phyloP scores from a whole-genome alignment of 208 protist species.

The Crithidia mellificae region DNA sequence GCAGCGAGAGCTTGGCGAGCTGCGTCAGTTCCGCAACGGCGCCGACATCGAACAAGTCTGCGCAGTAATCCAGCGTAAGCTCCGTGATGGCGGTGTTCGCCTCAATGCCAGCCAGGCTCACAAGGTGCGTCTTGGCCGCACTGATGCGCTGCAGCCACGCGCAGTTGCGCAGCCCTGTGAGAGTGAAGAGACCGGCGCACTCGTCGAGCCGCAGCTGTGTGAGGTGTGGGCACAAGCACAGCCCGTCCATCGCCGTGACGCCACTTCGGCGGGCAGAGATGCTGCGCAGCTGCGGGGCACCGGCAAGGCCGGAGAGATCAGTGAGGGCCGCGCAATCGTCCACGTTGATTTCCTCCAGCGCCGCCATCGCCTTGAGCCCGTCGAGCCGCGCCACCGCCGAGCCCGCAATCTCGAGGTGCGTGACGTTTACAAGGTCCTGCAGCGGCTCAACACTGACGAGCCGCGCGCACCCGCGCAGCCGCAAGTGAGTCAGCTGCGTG shows the following conservation, averaged over 20 bases:
- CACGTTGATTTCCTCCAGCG: conserved; percentile 6
- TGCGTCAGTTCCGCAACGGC: neutral
- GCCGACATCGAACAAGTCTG: conserved; percentile 4
- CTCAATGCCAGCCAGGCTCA: conserved; percentile 8
- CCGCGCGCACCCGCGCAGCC: conserved; percentile 10
- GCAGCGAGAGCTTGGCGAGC: conserved; percentile 1
- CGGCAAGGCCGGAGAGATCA: conserved; percentile 5
- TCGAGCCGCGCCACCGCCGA: conserved; percentile 1
- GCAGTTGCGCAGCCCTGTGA: conserved; percentile 3
- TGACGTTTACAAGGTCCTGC: neutral
- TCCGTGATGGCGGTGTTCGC: conserved; percentile 2
- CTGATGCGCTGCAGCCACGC: conserved; percentile 9
- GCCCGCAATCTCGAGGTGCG: neutral
- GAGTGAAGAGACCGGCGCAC: neutral
- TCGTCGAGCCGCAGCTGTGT: neutral
- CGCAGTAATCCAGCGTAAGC: conserved; percentile 6
- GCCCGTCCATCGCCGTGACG: neutral
- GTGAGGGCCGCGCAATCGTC: conserved; percentile 10
- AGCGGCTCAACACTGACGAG: conserved; percentile 21
- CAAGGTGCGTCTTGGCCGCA: conserved; percentile 8
- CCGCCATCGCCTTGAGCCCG: conserved; percentile 7
- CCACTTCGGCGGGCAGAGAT: conserved; percentile 4
- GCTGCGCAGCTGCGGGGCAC: conserved; percentile 6
- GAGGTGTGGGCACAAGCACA: conserved; percentile 1
- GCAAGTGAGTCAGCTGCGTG: conserved; percentile 15